Evolutionary conservation across 2,329 filamentous ascomycete genomes (phyloP).

Genomic region (Trichoderma arundinaceum): DNA sequence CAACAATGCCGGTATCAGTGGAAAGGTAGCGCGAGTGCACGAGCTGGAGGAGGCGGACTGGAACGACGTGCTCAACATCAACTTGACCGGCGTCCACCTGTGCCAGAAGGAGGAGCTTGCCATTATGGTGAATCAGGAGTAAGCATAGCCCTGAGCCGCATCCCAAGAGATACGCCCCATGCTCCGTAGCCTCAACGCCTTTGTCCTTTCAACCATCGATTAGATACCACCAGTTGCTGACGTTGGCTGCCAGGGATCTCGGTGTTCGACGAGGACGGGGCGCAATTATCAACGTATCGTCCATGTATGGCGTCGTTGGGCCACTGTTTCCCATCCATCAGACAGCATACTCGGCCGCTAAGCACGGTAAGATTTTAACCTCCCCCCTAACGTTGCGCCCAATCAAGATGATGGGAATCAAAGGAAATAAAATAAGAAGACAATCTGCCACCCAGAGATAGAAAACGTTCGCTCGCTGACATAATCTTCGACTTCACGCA

Average conservation of each 20-base stretch:
- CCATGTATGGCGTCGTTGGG: constrained; percentile 56
- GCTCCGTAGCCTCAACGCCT: not conserved
- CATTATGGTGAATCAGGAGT: constrained; percentile 59
- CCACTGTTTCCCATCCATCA: constrained; percentile 45
- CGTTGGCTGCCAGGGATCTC: constrained; percentile 40
- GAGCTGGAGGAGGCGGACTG: constrained; percentile 55
- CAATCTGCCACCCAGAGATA: not conserved
- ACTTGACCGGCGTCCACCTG: constrained; percentile 62
- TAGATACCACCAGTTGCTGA: not conserved
- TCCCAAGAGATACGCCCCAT: not conserved
- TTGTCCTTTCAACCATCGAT: no score
- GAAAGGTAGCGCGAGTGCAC: constrained; percentile 50
- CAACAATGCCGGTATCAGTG: constrained; percentile 61
- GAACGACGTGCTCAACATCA: constrained; percentile 56
- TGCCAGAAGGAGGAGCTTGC: constrained; percentile 60
- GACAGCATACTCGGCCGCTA: constrained; percentile 57
- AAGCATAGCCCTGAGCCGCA: not conserved
- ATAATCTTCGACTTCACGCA: constrained; percentile 2
- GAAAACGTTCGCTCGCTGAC: not conserved
- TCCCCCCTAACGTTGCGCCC: no score
- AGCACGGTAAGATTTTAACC: constrained; percentile 50
- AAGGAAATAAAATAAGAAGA: no score
- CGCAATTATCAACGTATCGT: constrained; percentile 60
- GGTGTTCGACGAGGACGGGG: constrained; percentile 52
- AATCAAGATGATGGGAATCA: no score